These are phyloP conservation scores for Mentha longifolia DNA, from an alignment of 257 asterid genomes.

Conservation along the genomic window DNA sequence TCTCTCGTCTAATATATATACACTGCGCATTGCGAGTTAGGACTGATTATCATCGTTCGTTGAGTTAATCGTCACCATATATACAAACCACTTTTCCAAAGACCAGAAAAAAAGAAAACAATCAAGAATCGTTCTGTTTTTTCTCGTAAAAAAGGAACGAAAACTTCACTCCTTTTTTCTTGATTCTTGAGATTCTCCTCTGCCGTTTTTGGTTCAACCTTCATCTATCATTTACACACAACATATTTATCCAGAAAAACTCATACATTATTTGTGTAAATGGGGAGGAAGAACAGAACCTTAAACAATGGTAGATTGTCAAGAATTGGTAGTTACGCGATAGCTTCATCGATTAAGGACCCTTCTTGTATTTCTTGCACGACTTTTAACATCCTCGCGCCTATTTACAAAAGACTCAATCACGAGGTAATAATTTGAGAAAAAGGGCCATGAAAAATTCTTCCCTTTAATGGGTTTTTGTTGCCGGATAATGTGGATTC, in stretches of 20 bases:
- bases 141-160: neutral
- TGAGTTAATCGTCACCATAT: constrained; percentile 33
- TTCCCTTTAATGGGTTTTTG: neutral
- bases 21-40: constrained; percentile 1
- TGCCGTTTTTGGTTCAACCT: constrained; percentile 3
- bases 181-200: constrained; percentile 8
- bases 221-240: constrained; percentile 6
- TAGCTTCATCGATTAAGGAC: constrained; percentile 79
- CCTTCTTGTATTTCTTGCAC: constrained; percentile 90
- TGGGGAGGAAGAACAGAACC: constrained; percentile 67
- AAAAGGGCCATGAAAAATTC: neutral
- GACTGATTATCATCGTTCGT: constrained; percentile 26
- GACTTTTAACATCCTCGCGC: constrained; percentile 95
- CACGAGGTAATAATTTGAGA: constrained; percentile 50
- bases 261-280: constrained; percentile 29
- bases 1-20: neutral
- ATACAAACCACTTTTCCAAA: constrained; percentile 27
- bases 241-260: neutral
- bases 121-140: constrained; percentile 2
- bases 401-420: constrained; percentile 88
- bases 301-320: constrained; percentile 59
- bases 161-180: constrained; percentile 1
- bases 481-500: constrained; percentile 3
- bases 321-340: constrained; percentile 80
- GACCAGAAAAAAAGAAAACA: neutral